A percentile compares a stretch with the other conserved stretches of the same genome.
Conservation (phyloP, 1,284 basidiomycete species). For the Ustilago xerochloae region DNA sequence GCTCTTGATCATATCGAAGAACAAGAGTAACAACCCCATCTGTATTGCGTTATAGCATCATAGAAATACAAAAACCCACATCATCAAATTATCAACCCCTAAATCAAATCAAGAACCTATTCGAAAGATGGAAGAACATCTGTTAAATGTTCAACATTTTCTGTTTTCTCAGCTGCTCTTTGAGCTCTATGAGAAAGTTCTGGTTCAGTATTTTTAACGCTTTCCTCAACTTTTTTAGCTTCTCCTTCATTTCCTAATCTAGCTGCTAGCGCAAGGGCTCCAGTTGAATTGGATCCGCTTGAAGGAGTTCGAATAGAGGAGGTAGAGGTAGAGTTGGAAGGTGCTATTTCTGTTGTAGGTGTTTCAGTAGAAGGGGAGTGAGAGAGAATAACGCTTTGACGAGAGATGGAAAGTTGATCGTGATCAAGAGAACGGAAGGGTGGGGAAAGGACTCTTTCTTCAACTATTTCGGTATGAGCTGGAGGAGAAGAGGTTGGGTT, state of each 20-base stretch:
- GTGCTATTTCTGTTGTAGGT: not conserved
- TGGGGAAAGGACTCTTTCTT: constrained; percentile 45
- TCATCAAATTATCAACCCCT: too few species aligned
- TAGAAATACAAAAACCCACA: too few species aligned
- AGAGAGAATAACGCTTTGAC: constrained; percentile 19
- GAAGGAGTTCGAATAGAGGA: constrained; percentile 3
- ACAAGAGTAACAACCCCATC: not conserved
- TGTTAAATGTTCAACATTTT: constrained; percentile 29
- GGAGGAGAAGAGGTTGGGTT: not conserved
- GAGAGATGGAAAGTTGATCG: constrained; percentile 45
- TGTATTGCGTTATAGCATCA: too few species aligned
- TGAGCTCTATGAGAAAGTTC: constrained; percentile 34
- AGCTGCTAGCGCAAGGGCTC: constrained; percentile 23
- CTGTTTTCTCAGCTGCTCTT: constrained; percentile 40
- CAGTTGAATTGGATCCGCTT: constrained; percentile 7
- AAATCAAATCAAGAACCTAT: constrained; percentile 3
- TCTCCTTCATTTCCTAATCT: constrained; percentile 19
- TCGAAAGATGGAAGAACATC: constrained; percentile 45
- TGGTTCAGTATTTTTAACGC: constrained; percentile 9
- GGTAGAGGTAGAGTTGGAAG: constrained; percentile 9
- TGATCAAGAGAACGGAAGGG: constrained; percentile 54
- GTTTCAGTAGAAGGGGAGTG: constrained; percentile 5
- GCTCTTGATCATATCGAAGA: constrained; percentile 25
- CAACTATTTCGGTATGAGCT: constrained; percentile 8
- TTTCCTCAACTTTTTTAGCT: constrained; percentile 17